Conservation (phyloP, 371 early-diverging fungal species). For the Mucor racemosus region DNA sequence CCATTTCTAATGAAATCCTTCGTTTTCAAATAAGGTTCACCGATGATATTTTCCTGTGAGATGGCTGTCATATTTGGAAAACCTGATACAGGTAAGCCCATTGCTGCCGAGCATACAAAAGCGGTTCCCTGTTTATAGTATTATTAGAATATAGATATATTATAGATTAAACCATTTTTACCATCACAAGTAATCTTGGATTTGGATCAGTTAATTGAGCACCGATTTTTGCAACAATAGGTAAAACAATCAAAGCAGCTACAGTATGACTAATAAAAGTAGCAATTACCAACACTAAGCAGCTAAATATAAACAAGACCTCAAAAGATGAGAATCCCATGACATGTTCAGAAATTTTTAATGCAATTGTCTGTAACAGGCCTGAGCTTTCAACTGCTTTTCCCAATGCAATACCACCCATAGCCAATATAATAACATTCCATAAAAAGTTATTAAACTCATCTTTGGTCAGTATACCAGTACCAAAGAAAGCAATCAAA, state of each 20-base stretch:
- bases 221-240: conserved; percentile 83
- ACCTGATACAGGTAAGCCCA: conserved; percentile 82
- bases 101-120: conserved; percentile 80
- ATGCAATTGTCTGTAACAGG: conserved; percentile 76
- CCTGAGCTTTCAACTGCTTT: conserved; percentile 82
- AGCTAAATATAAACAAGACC: conserved; percentile 71
- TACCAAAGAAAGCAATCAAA: conserved; percentile 79
- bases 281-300: conserved; percentile 77
- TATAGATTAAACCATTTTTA: no score
- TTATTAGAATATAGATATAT: no score
- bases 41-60: conserved; percentile 74
- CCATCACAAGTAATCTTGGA: conserved; percentile 90
- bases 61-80: conserved; percentile 90
- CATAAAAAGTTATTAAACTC: conserved; percentile 82
- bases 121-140: conserved; percentile 53
- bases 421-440: conserved; percentile 86
- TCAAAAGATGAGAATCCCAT: conserved; percentile 68
- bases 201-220: conserved; percentile 77
- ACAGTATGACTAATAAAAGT: conserved; percentile 97
- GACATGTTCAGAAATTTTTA: conserved; percentile 65
- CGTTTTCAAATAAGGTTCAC: conserved; percentile 71
- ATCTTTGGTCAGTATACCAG: conserved; percentile 79
- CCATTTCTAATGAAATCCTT: conserved; percentile 76
- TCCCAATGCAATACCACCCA: conserved; percentile 87
- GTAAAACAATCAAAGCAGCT: conserved; percentile 83